A percentile compares a stretch with the other conserved stretches of the same genome.
phyloP scores from a whole-genome alignment of 1,139 yeast species.

The Saccharomycopsis hybrid region DNA sequence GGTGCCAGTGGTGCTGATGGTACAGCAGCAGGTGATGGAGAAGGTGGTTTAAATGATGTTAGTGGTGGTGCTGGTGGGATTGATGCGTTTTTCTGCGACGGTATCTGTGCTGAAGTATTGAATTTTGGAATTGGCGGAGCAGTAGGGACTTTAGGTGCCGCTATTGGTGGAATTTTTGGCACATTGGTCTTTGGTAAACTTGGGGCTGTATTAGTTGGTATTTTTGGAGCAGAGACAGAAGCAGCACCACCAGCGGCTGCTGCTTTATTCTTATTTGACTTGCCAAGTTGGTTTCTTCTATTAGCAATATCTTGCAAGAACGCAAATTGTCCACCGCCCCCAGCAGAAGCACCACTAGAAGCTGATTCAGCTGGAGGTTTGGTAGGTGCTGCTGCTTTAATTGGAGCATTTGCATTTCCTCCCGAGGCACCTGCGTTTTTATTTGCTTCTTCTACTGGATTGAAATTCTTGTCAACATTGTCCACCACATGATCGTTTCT shows the following conservation, averaged over 20 bases:
- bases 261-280: neutral
- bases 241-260: neutral
- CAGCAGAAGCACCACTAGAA: neutral
- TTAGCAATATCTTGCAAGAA: constrained; percentile 11
- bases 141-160: constrained; percentile 4
- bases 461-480: constrained; percentile 11
- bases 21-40: constrained; percentile 1
- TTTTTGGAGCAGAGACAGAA: neutral
- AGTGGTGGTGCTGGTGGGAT: constrained; percentile 11
- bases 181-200: neutral
- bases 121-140: neutral
- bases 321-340: neutral
- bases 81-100: constrained; percentile 7
- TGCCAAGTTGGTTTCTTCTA: neutral
- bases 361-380: neutral
- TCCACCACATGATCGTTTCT: constrained; percentile 18
- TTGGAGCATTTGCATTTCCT: neutral
- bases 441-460: constrained; percentile 11
- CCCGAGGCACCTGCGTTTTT: constrained; percentile 1
- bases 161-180: constrained; percentile 5
- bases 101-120: constrained; percentile 1
- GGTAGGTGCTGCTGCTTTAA: neutral
- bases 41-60: constrained; percentile 4
- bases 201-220: neutral
- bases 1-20: constrained; percentile 5